These are phyloP conservation scores for Saccharomycopsis fibuligera DNA, from an alignment of 805 yeast species.

Conservation along the genomic window DNA sequence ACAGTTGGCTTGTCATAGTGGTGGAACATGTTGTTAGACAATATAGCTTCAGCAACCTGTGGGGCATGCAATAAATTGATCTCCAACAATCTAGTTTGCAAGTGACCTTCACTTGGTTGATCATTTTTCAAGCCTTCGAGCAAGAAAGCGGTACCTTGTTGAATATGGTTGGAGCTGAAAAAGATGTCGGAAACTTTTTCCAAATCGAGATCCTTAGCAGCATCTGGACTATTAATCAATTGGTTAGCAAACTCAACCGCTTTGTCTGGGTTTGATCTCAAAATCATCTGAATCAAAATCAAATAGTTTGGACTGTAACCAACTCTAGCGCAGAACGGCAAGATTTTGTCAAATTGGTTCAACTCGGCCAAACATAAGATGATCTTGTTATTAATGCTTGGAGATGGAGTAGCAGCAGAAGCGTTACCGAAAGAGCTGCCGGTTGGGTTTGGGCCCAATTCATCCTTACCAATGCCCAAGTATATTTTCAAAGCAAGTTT, in stretches of 20 bases:
- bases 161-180: slow-evolving; percentile 88
- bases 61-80: slow-evolving; percentile 94
- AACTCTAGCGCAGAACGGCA: slow-evolving; percentile 89
- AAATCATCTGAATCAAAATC: slow-evolving; percentile 80
- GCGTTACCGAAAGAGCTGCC: slow-evolving; percentile 39
- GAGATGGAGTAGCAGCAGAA: slow-evolving; percentile 52
- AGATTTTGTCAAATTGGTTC: slow-evolving; percentile 92
- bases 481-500: slow-evolving; percentile 88
- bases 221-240: slow-evolving; percentile 58
- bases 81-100: slow-evolving; percentile 91
- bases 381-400: slow-evolving; percentile 46
- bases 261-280: slow-evolving; percentile 92
- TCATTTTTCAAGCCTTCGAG: slow-evolving; percentile 93
- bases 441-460: background rate
- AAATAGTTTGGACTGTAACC: slow-evolving; percentile 86
- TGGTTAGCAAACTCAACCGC: slow-evolving; percentile 96
- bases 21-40: slow-evolving; percentile 92
- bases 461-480: slow-evolving; percentile 30
- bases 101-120: slow-evolving; percentile 88
- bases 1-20: slow-evolving; percentile 92
- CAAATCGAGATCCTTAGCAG: slow-evolving; percentile 57
- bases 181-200: slow-evolving; percentile 90
- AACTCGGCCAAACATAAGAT: slow-evolving; percentile 88
- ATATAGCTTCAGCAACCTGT: slow-evolving; percentile 98
- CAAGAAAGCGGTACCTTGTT: slow-evolving; percentile 96